Evolutionary conservation across 495 filamentous ascomycete genomes (phyloP), one percentile per base, ranked within the genome.

Genomic region (Mytilinidion resinicola): DNA sequence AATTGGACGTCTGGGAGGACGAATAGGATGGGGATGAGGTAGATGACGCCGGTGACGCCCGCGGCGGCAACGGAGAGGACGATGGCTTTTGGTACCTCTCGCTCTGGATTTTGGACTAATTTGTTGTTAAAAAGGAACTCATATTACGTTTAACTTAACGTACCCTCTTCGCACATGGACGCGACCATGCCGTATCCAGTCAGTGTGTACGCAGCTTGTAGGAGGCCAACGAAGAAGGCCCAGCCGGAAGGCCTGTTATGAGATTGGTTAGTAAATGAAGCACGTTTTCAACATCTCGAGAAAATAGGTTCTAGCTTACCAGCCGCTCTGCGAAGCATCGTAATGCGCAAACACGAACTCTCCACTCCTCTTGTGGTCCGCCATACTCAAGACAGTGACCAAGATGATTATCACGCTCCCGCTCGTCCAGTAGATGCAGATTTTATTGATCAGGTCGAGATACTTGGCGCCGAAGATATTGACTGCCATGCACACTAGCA

Each of bases 341-440:
- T 78, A 86, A 67, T 85, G 76, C 4, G 66, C 72, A 66, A 87
- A 86, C 19, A 86, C 84, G 69, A 80, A 85, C 33, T 77, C 72
- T 6, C 67, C 83, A 56, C 71, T 76, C 20, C 79, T 71, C 20
- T 72, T 71, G 37, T 73, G 57, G 55, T 82, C 75, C 0, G 79
- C 81, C 80, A 84, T 86, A 1, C 73, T 73, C 35, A 86, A 67
- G 21, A 86, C 61, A 0, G 77, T 80, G 35, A 85, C 64, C 41
- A 86, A 59, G 49, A 86, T 85, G 44, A 84, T 77, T 30, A 86
- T 52, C 15, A 86, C 81, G 39, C 80, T 83, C 3, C 70, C 75
- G 0, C 72, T 78, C 2, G 84, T 86, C 84, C 84, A 87, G 59
- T 77, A 84, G 33, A 86, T 84, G 61, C 83, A 85, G 30, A 84